A percentile compares a stretch with the other conserved stretches of the same genome.
phyloP scores from a whole-genome alignment of 257 asterid species.

The Solanum paucissectum region DNA sequence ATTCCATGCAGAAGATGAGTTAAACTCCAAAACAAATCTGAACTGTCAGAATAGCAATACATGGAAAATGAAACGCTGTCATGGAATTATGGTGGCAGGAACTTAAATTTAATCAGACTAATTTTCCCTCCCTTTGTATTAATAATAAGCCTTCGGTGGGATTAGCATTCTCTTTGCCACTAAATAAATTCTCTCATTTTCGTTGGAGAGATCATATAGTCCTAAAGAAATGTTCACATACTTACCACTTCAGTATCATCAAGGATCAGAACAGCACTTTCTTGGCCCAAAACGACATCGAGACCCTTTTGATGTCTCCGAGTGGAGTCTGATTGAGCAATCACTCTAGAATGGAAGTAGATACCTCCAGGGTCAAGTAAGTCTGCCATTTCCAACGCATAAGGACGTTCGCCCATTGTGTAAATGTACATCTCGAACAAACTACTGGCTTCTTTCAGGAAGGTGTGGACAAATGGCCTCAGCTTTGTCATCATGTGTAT shows the following conservation, averaged over 20 bases:
- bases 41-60: not conserved
- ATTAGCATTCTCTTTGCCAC: not conserved
- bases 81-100: not conserved
- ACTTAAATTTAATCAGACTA: not conserved
- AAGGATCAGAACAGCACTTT: slow-evolving; percentile 79
- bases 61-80: not conserved
- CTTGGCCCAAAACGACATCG: slow-evolving; percentile 89
- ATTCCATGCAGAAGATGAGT: not conserved
- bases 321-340: slow-evolving; percentile 83
- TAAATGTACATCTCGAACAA: slow-evolving; percentile 87
- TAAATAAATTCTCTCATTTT: not conserved
- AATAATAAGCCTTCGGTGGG: not conserved
- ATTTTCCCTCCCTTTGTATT: not conserved
- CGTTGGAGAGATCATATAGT: not conserved
- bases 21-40: not conserved
- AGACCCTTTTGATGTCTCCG: slow-evolving; percentile 79
- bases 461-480: slow-evolving; percentile 77
- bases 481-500: slow-evolving; percentile 94
- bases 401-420: slow-evolving; percentile 92
- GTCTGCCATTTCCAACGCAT: slow-evolving; percentile 81
- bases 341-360: slow-evolving; percentile 71
- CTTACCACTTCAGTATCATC: slow-evolving; percentile 91
- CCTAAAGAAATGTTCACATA: not conserved
- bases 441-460: slow-evolving; percentile 61
- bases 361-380: slow-evolving; percentile 66